A percentile compares a stretch with the other conserved stretches of the same genome.
Evolutionary conservation across 306 rosid genomes (phyloP).

Genomic region (Gastrolobium villosum): DNA sequence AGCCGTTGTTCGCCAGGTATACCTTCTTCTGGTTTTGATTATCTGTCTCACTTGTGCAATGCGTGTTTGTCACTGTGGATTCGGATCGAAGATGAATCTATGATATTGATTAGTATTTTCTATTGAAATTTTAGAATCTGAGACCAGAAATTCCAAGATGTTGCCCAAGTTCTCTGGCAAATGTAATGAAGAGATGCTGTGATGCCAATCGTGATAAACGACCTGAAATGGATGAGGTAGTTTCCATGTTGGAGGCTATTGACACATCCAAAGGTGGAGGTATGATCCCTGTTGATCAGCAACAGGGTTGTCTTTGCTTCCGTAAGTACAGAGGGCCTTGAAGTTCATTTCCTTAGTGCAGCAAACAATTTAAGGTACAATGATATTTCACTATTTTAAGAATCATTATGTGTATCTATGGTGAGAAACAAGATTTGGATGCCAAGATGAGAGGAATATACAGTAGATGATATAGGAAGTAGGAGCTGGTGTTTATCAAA

Average conservation of each 20-base stretch:
- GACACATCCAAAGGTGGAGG: constrained; percentile 95
- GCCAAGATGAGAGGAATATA: constrained; percentile 47
- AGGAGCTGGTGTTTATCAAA: constrained; percentile 43
- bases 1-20: constrained; percentile 90
- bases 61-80: neutral
- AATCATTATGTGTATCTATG: constrained; percentile 52
- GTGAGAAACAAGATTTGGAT: constrained; percentile 50
- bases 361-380: neutral
- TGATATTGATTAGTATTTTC: neutral
- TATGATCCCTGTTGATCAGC: constrained; percentile 87
- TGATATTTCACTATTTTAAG: constrained; percentile 57
- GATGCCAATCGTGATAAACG: constrained; percentile 86
- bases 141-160: constrained; percentile 91
- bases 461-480: constrained; percentile 58
- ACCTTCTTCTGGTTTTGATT: neutral
- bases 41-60: neutral
- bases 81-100: neutral
- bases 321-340: constrained; percentile 76
- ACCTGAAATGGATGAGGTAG: constrained; percentile 92
- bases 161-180: constrained; percentile 81
- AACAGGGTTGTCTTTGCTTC: constrained; percentile 84
- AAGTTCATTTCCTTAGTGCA: constrained; percentile 8
- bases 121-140: constrained; percentile 67
- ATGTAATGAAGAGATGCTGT: constrained; percentile 90
- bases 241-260: constrained; percentile 78